Conservation (phyloP, 805 yeast genomes). For the Middelhovenomyces tepae region DNA sequence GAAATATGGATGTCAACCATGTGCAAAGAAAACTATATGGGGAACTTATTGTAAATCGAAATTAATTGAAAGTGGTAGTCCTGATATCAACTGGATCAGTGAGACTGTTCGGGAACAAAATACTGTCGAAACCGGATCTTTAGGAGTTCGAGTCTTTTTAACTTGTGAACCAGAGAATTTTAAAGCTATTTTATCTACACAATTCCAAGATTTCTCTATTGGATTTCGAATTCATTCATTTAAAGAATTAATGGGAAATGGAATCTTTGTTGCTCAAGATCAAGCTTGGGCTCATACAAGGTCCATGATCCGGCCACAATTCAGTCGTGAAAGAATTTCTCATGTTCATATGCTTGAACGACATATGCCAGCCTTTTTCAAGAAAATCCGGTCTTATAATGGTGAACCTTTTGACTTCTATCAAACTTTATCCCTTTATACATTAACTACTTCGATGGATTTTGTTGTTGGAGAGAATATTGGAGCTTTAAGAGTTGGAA, state of each 20-base stretch:
- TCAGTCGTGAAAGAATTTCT: conserved; percentile 20
- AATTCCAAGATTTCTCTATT: conserved; percentile 22
- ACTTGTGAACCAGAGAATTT: conserved; percentile 24
- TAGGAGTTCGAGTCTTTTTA: no score
- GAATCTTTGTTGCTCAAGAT: conserved; percentile 24
- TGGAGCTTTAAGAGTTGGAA: no score
- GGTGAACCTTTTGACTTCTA: conserved; percentile 2
- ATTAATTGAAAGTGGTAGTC: no score
- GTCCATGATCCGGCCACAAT: conserved; percentile 25
- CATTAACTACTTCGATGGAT: conserved; percentile 9
- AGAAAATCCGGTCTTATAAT: conserved; percentile 2
- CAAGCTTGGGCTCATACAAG: conserved; percentile 27
- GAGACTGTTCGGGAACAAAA: no score
- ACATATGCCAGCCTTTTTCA: conserved; percentile 19
- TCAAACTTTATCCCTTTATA: conserved; percentile 6
- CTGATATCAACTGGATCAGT: no score
- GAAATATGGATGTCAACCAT: no score
- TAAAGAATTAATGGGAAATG: conserved; percentile 21
- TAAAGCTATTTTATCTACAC: conserved; percentile 21
- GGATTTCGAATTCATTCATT: conserved; percentile 21
- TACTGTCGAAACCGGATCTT: no score
- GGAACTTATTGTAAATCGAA: no score
- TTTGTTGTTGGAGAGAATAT: no score
- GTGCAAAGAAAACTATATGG: no score
- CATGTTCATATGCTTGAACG: conserved; percentile 18